Percentiles rank a stretch among this genome's conserved stretches.
Evolutionary conservation across 176 grass and related monocot genomes (phyloP).

Genomic region (Pontederia crassipes): DNA sequence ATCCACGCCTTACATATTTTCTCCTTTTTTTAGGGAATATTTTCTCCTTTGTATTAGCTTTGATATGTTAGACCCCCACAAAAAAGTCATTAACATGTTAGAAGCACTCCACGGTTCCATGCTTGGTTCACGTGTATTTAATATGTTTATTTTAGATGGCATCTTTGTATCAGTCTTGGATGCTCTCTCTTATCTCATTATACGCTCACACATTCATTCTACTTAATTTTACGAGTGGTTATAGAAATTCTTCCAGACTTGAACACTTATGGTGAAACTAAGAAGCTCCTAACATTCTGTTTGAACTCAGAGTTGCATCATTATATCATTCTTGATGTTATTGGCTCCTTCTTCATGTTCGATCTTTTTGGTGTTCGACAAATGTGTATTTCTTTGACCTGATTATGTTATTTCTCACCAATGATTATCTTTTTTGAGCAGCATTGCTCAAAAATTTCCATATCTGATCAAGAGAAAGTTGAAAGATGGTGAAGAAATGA

Average conservation of each 20-base stretch:
- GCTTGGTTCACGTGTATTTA: too few relatives aligned
- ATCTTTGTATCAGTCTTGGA: too few relatives aligned
- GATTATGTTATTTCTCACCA: conserved; percentile 11
- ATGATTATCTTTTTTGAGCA: conserved; percentile 24
- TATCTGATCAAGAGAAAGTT: conserved; percentile 78
- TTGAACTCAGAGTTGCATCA: background rate
- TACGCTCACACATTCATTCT: background rate
- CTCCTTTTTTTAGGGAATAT: too few relatives aligned
- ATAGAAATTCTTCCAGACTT: background rate
- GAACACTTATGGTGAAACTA: background rate
- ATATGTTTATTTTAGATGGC: too few relatives aligned
- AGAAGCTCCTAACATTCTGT: background rate
- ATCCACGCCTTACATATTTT: background rate
- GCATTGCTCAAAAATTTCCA: conserved; percentile 68
- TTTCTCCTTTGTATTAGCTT: too few relatives aligned
- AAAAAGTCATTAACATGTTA: too few relatives aligned
- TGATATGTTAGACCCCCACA: too few relatives aligned
- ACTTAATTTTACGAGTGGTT: background rate
- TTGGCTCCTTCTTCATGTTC: background rate
- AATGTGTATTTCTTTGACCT: conserved; percentile 7
- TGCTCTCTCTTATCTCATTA: too few relatives aligned
- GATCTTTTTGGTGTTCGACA: background rate
- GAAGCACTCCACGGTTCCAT: too few relatives aligned
- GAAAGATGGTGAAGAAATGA: conserved; percentile 71
- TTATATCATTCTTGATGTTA: background rate